Evolutionary conservation across 495 filamentous ascomycete genomes (phyloP).

Genomic region (Darksidea phi): DNA sequence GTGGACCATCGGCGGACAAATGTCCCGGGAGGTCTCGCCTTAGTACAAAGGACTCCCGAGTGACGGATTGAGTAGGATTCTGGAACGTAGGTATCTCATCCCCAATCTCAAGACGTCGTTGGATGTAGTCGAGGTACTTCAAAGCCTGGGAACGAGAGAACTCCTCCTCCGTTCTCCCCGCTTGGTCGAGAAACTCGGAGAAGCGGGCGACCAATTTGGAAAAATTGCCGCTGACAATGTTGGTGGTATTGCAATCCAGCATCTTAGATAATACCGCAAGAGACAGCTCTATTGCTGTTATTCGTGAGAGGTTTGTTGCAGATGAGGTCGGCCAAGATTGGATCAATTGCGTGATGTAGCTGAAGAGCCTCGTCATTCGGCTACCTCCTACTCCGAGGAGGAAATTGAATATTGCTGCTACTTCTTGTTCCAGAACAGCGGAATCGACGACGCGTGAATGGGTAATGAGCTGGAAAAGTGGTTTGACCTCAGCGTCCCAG

Average conservation of each 20-base stretch:
- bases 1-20: slow-evolving; percentile 52
- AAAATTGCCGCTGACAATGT: not conserved
- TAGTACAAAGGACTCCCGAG: slow-evolving; percentile 9
- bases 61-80: not conserved
- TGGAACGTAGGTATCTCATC: not conserved
- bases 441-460: not conserved
- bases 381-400: not conserved
- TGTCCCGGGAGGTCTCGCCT: slow-evolving; percentile 48
- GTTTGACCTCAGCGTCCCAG: not conserved
- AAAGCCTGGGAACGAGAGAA: not conserved
- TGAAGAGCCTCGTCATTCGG: not conserved
- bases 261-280: not conserved
- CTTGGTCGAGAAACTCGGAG: not conserved
- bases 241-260: not conserved
- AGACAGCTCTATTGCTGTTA: not conserved
- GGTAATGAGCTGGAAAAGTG: not conserved
- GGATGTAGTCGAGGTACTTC: not conserved
- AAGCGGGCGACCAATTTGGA: not conserved
- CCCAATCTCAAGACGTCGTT: not conserved
- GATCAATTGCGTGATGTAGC: not conserved
- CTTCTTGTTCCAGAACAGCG: not conserved
- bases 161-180: not conserved
- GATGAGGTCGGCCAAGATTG: not conserved
- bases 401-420: not conserved
- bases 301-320: not conserved